These are phyloP conservation scores for Hypoxylon sp. DNA, from an alignment of 2,329 filamentous ascomycete genomes.

Conservation along the genomic window DNA sequence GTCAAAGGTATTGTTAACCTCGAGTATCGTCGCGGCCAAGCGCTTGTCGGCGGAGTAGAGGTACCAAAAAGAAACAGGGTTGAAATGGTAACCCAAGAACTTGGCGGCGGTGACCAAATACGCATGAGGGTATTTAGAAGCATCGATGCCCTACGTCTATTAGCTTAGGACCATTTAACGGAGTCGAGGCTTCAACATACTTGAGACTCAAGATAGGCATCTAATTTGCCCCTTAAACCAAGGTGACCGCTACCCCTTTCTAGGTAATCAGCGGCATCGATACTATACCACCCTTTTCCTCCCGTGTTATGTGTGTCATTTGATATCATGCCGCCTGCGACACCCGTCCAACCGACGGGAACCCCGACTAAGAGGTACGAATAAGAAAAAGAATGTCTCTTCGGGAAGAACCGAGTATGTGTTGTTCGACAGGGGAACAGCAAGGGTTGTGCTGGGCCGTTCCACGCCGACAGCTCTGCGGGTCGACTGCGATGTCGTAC, in stretches of 20 bases:
- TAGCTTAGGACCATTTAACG: slow-evolving; percentile 16
- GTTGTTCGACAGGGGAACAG: slow-evolving; percentile 72
- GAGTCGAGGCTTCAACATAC: slow-evolving; percentile 48
- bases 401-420: slow-evolving; percentile 72
- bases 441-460: slow-evolving; percentile 52
- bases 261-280: slow-evolving; percentile 69
- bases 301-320: slow-evolving; percentile 42
- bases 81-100: slow-evolving; percentile 75
- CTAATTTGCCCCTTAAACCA: slow-evolving; percentile 70
- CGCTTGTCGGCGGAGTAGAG: slow-evolving; percentile 67
- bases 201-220: slow-evolving; percentile 64
- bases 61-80: slow-evolving; percentile 82
- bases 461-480: slow-evolving; percentile 24
- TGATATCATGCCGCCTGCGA: slow-evolving; percentile 64
- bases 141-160: slow-evolving; percentile 60
- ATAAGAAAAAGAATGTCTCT: slow-evolving; percentile 73
- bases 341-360: slow-evolving; percentile 68
- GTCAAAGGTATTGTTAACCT: slow-evolving; percentile 80
- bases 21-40: slow-evolving; percentile 71
- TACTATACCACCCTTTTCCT: slow-evolving; percentile 60
- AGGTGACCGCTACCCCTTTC: slow-evolving; percentile 58
- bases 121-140: slow-evolving; percentile 68
- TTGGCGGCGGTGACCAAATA: slow-evolving; percentile 76
- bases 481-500: slow-evolving; percentile 3
- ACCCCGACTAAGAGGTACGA: slow-evolving; percentile 75